Percentiles rank a stretch among this genome's conserved stretches.
Evolutionary conservation across 805 yeast species (phyloP).

Genomic region (Saccharomyces jurei): DNA sequence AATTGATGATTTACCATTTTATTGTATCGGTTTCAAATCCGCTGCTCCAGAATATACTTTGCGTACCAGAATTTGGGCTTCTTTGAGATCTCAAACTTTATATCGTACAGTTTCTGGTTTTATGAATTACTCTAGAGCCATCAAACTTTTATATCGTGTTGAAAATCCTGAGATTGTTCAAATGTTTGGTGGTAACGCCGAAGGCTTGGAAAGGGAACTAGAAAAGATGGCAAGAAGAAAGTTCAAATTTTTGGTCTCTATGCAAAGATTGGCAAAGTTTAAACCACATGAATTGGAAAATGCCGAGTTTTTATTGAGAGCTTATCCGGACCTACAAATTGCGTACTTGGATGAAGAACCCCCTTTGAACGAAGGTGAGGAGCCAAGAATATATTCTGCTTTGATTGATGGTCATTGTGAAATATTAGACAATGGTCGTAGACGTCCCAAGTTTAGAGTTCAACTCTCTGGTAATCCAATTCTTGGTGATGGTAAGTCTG

Average conservation of each 20-base stretch:
- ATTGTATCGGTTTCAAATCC: constrained; percentile 93
- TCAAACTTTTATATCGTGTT: constrained; percentile 84
- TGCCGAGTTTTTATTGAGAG: constrained; percentile 72
- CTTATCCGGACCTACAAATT: constrained; percentile 79
- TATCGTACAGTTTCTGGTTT: constrained; percentile 97
- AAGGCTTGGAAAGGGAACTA: constrained; percentile 88
- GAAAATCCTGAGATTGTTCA: constrained; percentile 94
- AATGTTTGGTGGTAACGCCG: constrained; percentile 98
- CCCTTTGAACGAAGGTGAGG: constrained; percentile 60
- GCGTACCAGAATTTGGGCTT: constrained; percentile 98
- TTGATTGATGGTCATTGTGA: constrained; percentile 77
- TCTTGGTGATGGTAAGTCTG: constrained; percentile 83
- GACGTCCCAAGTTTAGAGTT: constrained; percentile 70
- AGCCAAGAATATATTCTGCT: constrained; percentile 65
- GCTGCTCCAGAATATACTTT: constrained; percentile 95
- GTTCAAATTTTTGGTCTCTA: constrained; percentile 71
- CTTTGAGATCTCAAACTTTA: constrained; percentile 90
- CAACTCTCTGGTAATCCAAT: constrained; percentile 79
- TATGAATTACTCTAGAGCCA: constrained; percentile 96
- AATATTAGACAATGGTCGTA: constrained; percentile 60
- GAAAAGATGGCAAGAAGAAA: constrained; percentile 84
- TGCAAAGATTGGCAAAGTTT: constrained; percentile 75
- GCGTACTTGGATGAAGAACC: constrained; percentile 94
- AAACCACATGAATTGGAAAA: constrained; percentile 68
- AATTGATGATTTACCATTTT: constrained; percentile 87